These are phyloP conservation scores for Schwanniomyces pseudopolymorphus DNA, from an alignment of 805 yeast genomes.

Conservation along the genomic window DNA sequence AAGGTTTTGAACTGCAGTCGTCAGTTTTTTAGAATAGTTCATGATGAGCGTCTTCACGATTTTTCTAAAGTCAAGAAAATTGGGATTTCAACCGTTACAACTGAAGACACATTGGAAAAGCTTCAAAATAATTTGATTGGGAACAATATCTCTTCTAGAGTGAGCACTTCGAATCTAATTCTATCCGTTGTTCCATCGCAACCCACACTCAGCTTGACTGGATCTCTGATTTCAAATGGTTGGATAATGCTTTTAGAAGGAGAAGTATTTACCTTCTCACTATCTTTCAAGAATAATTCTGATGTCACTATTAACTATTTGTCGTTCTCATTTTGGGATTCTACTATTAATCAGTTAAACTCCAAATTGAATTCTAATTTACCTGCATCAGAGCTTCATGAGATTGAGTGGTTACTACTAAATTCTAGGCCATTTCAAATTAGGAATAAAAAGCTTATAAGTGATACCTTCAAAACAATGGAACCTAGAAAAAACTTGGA, in stretches of 20 bases:
- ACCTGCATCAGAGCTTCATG: slow-evolving; percentile 66
- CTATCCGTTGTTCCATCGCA: slow-evolving; percentile 47
- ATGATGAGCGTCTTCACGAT: slow-evolving; percentile 19
- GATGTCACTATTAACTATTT: slow-evolving; percentile 54
- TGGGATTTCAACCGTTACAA: slow-evolving; percentile 3
- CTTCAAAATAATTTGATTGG: slow-evolving; percentile 26
- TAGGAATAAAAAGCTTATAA: slow-evolving; percentile 43
- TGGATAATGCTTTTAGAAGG: slow-evolving; percentile 83
- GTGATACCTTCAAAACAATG: slow-evolving; percentile 36
- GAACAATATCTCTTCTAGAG: slow-evolving; percentile 17
- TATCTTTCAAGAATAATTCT: slow-evolving; percentile 60
- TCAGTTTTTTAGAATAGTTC: slow-evolving; percentile 44
- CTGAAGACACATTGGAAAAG: slow-evolving; percentile 9
- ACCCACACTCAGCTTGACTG: slow-evolving; percentile 57
- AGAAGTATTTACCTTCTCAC: slow-evolving; percentile 51
- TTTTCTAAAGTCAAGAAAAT: slow-evolving; percentile 9
- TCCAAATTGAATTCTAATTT: slow-evolving; percentile 50
- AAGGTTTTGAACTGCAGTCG: slow-evolving; percentile 50
- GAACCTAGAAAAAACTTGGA: slow-evolving; percentile 39
- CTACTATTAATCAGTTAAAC: slow-evolving; percentile 65
- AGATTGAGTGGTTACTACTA: slow-evolving; percentile 67
- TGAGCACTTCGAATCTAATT: slow-evolving; percentile 15
- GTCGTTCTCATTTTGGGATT: slow-evolving; percentile 66
- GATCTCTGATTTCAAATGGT: slow-evolving; percentile 55
- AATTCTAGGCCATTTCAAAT: slow-evolving; percentile 58